Conservation (phyloP, 2,329 filamentous ascomycete genomes). For the Claviceps quebecensis region DNA sequence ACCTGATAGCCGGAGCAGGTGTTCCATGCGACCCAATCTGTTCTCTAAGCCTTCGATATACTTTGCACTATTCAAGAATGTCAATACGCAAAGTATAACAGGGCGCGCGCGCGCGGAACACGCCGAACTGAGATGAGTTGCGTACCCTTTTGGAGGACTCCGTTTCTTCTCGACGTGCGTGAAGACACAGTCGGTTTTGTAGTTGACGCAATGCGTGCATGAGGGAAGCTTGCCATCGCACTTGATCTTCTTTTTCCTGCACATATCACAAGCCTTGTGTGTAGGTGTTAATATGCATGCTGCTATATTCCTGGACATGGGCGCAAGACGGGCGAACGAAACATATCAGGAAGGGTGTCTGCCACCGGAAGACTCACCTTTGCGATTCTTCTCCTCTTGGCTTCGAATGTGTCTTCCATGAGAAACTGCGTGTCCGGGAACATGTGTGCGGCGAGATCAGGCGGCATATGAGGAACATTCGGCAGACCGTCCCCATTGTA, state of each 20-base stretch:
- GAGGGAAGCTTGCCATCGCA: conserved; percentile 92
- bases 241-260: conserved; percentile 93
- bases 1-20: conserved; percentile 71
- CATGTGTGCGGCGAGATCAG: conserved; percentile 45
- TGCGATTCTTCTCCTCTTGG: conserved; percentile 79
- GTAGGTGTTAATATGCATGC: not conserved
- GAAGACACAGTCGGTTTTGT: conserved; percentile 95
- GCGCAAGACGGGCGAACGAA: not conserved
- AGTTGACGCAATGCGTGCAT: conserved; percentile 92
- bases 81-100: not conserved
- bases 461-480: conserved; percentile 35
- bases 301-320: not conserved
- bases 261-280: conserved; percentile 80
- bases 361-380: conserved; percentile 41
- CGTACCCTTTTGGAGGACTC: conserved; percentile 88
- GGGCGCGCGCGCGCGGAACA: not conserved
- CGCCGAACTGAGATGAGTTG: not conserved
- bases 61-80: conserved; percentile 52
- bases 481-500: conserved; percentile 48
- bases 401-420: conserved; percentile 58
- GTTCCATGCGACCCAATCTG: conserved; percentile 89
- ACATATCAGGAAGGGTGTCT: no score
- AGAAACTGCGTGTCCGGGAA: conserved; percentile 42
- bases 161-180: conserved; percentile 98
- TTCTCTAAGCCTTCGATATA: conserved; percentile 97